phyloP scores from a whole-genome alignment of 257 asterid genomes.

The Echium plantagineum region DNA sequence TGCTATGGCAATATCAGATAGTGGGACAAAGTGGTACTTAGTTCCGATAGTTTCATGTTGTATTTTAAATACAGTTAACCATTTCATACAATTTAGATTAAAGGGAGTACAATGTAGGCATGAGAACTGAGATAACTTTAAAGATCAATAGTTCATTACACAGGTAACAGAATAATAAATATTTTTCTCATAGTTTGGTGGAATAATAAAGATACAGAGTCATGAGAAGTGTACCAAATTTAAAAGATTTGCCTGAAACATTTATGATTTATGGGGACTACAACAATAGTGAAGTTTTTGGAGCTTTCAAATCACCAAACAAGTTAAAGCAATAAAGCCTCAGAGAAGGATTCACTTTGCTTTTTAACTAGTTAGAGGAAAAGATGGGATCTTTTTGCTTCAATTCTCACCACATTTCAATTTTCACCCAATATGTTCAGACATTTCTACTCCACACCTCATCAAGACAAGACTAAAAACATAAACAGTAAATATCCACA shows the following conservation, averaged over 20 bases:
- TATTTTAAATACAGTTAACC: too few species aligned
- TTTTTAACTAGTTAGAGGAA: constrained; percentile 6
- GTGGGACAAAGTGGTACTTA: too few species aligned
- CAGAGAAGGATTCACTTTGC: constrained; percentile 1
- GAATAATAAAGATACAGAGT: constrained; percentile 6
- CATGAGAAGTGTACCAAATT: background rate
- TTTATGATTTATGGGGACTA: constrained; percentile 14
- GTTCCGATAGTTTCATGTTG: too few species aligned
- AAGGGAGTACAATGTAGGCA: background rate
- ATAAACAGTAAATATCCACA: background rate
- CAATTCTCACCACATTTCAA: background rate
- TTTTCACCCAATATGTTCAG: background rate
- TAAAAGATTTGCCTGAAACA: background rate
- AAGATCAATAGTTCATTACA: too few species aligned
- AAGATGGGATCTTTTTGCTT: constrained; percentile 12
- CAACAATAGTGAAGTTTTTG: constrained; percentile 11
- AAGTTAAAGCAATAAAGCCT: background rate
- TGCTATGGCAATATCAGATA: too few species aligned
- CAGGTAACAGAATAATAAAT: too few species aligned
- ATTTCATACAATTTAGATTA: too few species aligned
- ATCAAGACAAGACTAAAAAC: constrained; percentile 1
- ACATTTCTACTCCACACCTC: constrained; percentile 3
- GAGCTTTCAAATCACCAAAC: background rate
- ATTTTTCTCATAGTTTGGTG: background rate
- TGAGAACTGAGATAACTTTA: background rate